Conservation (phyloP, 1,139 yeast species). For the Suhomyces bribrorum region DNA sequence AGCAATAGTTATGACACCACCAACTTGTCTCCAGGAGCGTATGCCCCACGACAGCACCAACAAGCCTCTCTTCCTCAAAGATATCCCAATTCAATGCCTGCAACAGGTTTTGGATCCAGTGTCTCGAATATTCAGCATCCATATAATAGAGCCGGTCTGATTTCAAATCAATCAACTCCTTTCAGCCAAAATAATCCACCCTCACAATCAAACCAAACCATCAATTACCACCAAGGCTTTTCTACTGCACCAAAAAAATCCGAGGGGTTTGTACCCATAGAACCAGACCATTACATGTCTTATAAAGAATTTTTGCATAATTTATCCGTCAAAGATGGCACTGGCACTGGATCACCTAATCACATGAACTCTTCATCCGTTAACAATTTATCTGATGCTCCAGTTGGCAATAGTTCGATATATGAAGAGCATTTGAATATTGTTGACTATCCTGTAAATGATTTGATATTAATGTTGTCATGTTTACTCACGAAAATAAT, state of each 20-base stretch:
- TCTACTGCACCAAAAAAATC: background rate
- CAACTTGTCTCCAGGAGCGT: constrained; percentile 8
- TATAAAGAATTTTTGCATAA: constrained; percentile 43
- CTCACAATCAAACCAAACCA: background rate
- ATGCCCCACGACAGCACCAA: constrained; percentile 10
- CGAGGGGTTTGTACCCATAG: constrained; percentile 12
- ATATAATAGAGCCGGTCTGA: constrained; percentile 5
- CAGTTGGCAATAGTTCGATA: constrained; percentile 4
- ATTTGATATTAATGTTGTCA: constrained; percentile 79
- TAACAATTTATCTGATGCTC: background rate
- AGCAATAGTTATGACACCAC: constrained; percentile 4
- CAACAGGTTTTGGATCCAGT: constrained; percentile 6
- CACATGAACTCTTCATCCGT: constrained; percentile 1
- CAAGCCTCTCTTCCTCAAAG: constrained; percentile 8
- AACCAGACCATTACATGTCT: constrained; percentile 50
- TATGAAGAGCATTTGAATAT: constrained; percentile 68
- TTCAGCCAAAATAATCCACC: background rate
- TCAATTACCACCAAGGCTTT: background rate
- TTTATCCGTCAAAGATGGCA: constrained; percentile 27
- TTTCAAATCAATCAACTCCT: constrained; percentile 1
- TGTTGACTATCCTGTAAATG: constrained; percentile 80
- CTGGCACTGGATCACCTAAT: constrained; percentile 12
- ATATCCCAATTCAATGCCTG: constrained; percentile 13
- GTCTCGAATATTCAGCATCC: constrained; percentile 2
- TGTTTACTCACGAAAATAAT: constrained; percentile 82